Evolutionary conservation across 2,329 filamentous ascomycete genomes (phyloP).

Genomic region (Fusarium duplospermum): DNA sequence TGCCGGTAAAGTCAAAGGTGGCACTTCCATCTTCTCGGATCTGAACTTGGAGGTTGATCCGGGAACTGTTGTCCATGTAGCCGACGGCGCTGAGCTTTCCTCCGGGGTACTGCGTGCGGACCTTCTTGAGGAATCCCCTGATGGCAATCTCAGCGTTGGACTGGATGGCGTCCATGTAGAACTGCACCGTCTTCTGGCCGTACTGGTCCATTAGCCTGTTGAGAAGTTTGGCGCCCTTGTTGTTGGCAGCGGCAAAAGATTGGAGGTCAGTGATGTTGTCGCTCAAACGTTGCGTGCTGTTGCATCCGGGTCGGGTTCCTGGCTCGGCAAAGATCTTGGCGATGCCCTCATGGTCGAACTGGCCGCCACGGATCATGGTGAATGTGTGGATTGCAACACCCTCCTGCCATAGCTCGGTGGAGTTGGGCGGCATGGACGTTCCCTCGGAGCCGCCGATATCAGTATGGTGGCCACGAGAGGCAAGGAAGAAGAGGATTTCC

Average conservation of each 20-base stretch:
- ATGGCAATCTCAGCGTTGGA: constrained; percentile 82
- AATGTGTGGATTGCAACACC: constrained; percentile 63
- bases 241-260: constrained; percentile 85
- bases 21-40: constrained; percentile 81
- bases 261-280: constrained; percentile 89
- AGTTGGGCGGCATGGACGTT: constrained; percentile 60
- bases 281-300: constrained; percentile 74
- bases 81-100: constrained; percentile 76
- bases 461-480: constrained; percentile 30
- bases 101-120: constrained; percentile 74
- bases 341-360: constrained; percentile 56
- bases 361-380: constrained; percentile 35
- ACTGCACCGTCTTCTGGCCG: constrained; percentile 78
- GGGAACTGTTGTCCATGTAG: constrained; percentile 87
- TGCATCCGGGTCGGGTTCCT: constrained; percentile 44
- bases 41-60: constrained; percentile 77
- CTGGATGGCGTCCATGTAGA: constrained; percentile 87
- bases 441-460: constrained; percentile 31
- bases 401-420: constrained; percentile 67
- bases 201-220: constrained; percentile 80
- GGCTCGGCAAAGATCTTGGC: constrained; percentile 68
- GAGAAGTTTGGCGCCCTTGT: constrained; percentile 85
- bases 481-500: constrained; percentile 23
- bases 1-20: constrained; percentile 58
- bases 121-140: constrained; percentile 75